Evolutionary conservation across 2,329 filamentous ascomycete genomes (phyloP).

Genomic region (Trichoderma sp.): DNA sequence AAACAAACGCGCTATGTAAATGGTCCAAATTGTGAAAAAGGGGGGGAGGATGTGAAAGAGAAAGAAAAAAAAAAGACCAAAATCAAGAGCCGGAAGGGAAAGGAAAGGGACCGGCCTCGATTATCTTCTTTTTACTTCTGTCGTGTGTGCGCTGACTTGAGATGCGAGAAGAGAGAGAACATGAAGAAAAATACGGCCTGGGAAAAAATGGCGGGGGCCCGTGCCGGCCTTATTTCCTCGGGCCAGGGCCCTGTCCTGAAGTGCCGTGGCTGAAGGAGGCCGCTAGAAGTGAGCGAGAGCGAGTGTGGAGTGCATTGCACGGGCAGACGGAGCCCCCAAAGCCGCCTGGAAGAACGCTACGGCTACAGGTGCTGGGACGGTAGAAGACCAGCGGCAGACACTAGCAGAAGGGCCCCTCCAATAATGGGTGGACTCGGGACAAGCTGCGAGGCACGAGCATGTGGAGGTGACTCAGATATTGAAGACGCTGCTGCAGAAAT

Average conservation of each 20-base stretch:
- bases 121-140: conserved; percentile 14
- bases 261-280: conserved; percentile 14
- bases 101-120: conserved; percentile 29
- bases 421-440: conserved; percentile 16
- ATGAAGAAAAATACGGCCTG: conserved; percentile 28
- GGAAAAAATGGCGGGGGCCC: conserved; percentile 29
- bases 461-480: conserved; percentile 22
- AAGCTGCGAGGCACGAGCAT: conserved; percentile 12
- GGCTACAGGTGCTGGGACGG: neutral
- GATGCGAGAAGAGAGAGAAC: conserved; percentile 30
- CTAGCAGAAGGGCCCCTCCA: conserved; percentile 2
- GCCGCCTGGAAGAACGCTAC: conserved; percentile 13
- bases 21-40: conserved; percentile 25
- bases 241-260: neutral
- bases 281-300: conserved; percentile 2
- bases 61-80: neutral
- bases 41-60: neutral
- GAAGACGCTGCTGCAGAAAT: neutral
- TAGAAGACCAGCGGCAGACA: neutral
- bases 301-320: conserved; percentile 4
- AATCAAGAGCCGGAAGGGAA: conserved; percentile 27
- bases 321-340: neutral
- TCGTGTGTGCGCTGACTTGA: conserved; percentile 23
- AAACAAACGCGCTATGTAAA: conserved; percentile 80
- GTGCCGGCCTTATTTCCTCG: conserved; percentile 33